Percentiles rank a stretch among this genome's conserved stretches.
phyloP scores from a whole-genome alignment of 305 asterid genomes.

The Fraxinus angustifolia region DNA sequence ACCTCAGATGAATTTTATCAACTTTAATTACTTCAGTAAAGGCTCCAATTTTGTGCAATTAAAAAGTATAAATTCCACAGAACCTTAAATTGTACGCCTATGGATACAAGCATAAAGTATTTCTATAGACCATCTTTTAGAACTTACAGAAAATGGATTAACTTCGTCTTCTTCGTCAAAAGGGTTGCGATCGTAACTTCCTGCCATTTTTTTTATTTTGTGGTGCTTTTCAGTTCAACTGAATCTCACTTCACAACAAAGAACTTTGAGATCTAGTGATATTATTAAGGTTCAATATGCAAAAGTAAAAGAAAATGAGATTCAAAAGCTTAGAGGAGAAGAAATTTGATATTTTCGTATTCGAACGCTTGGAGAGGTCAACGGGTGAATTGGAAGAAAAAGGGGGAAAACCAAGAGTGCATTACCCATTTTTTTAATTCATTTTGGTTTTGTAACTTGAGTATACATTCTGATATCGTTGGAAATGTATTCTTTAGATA shows the following conservation, averaged over 20 bases:
- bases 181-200: constrained; percentile 86
- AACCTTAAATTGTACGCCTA: neutral
- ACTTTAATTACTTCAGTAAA: constrained; percentile 11
- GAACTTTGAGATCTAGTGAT: constrained; percentile 17
- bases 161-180: constrained; percentile 89
- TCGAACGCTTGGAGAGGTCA: constrained; percentile 20
- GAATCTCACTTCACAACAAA: neutral
- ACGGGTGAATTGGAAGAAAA: neutral
- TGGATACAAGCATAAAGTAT: neutral
- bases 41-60: neutral
- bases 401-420: neutral
- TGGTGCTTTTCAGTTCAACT: constrained; percentile 17
- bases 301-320: neutral
- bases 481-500: too few species aligned
- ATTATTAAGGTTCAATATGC: neutral
- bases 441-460: too few species aligned
- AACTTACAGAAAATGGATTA: constrained; percentile 86
- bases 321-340: constrained; percentile 23
- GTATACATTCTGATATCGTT: too few species aligned
- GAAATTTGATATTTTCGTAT: constrained; percentile 7
- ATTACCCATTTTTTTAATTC: too few species aligned
- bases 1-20: neutral
- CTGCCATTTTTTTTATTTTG: constrained; percentile 48
- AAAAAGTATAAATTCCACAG: neutral
- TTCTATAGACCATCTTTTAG: neutral